Evolutionary conservation across 2,329 filamentous ascomycete species (phyloP), one percentile per base, ranked within the genome.

Genomic region (Thielaviopsis musarum): DNA sequence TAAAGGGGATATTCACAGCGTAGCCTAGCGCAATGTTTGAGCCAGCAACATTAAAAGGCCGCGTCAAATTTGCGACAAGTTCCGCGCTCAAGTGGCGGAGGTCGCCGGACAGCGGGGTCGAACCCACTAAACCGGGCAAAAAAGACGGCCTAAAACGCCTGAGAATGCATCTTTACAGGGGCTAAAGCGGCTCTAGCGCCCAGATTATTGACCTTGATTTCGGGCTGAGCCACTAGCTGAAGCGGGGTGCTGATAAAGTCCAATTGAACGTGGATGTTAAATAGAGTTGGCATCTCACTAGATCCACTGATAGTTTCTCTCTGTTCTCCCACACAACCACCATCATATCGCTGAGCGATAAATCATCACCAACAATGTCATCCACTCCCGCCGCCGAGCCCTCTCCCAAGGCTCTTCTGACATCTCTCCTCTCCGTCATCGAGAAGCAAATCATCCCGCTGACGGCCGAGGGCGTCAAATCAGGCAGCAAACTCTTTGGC

Each of bases 401-500:
- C n/a, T 52, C 45, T 26, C 52, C 63, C 17, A 61, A 66, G 58
- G 62, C 65, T 6, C 60, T 77, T 7, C 67, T 78, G 13, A 64
- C 66, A 4, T 66, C 70, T 5, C 67, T 78, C 22, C 72, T 79
- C 45, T 62, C 64, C 28, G 68, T 71, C 1, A 72, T 75, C 17
- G 76, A 79, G 65, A 52, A 70, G 2, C 65, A 69, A 48, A 76
- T 82, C 53, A 71, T 81, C 45, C 77, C 78, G 0, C 70, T 81
- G 22, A 81, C 79, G 0, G 67, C 66, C 0, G 63, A 67, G 9
- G 77, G 77, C 41, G 76, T 81, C 52, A 68, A 72, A 0, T 74
- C 74, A 0, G 78, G 79, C 57, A 76, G 72, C 67, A 81, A 81
- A 64, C 68, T 81, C 41, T 81, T 81, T 64, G 78, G 78, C 15